Evolutionary conservation across 176 grass and related monocot genomes (phyloP).

Genomic region (Saccharum officinarum): DNA sequence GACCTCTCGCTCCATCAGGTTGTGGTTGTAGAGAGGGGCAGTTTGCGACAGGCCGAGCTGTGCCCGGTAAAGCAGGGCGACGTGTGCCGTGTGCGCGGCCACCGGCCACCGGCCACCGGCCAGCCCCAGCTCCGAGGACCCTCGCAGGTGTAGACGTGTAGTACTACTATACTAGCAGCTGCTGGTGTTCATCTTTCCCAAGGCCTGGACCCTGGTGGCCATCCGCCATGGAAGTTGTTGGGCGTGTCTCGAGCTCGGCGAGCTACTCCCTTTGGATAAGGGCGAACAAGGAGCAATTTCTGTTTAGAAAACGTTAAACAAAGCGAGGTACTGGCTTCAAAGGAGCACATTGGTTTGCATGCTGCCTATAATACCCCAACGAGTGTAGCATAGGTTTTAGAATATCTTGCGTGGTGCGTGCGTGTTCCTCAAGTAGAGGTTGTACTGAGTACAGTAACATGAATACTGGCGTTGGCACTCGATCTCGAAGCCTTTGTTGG

Average conservation of each 20-base stretch:
- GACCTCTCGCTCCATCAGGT: neutral
- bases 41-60: constrained; percentile 24
- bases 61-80: constrained; percentile 18
- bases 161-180: too few species aligned
- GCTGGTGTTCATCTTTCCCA: neutral
- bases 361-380: neutral
- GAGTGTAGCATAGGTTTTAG: neutral
- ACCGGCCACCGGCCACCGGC: neutral
- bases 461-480: constrained; percentile 22
- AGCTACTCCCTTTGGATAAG: neutral
- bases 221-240: neutral
- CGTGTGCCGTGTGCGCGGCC: neutral
- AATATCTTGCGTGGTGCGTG: neutral
- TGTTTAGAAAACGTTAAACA: neutral
- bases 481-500: constrained; percentile 1
- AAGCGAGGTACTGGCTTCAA: neutral
- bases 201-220: neutral
- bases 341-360: neutral
- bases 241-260: neutral
- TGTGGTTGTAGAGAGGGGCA: neutral
- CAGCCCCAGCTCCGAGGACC: too few species aligned
- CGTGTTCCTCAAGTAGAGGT: constrained; percentile 23
- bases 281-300: neutral
- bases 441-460: constrained; percentile 3
- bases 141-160: too few species aligned